A percentile compares a stretch with the other conserved stretches of the same genome.
phyloP scores from a whole-genome alignment of 2,329 filamentous ascomycete genomes.

The Thielaviopsis ethacetica region DNA sequence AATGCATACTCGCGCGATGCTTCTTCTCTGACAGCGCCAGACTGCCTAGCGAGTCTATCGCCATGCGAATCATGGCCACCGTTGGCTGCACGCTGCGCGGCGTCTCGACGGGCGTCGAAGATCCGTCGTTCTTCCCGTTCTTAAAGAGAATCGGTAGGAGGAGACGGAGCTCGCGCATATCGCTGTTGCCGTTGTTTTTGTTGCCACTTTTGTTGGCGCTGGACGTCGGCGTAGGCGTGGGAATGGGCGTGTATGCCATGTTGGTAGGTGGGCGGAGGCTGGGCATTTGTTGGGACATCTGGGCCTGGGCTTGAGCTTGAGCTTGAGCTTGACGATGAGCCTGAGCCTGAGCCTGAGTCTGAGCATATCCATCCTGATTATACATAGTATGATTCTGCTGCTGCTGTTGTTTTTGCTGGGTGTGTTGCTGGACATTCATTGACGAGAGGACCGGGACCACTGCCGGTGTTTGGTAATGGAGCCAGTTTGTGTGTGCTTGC shows the following conservation, averaged over 20 bases:
- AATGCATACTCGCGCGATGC: not conserved
- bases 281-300: not conserved
- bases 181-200: not conserved
- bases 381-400: too few relatives aligned
- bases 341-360: not conserved
- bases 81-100: not conserved
- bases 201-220: not conserved
- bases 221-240: not conserved
- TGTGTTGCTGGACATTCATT: too few relatives aligned
- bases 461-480: too few relatives aligned
- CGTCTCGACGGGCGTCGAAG: not conserved
- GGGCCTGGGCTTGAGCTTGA: not conserved
- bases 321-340: not conserved
- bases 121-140: not conserved
- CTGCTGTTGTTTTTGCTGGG: not conserved
- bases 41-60: constrained; percentile 1
- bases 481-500: too few relatives aligned
- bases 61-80: constrained; percentile 3
- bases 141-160: constrained; percentile 4
- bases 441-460: too few relatives aligned
- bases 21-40: not conserved
- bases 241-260: not conserved
- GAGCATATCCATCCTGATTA: not conserved
- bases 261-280: not conserved
- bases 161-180: constrained; percentile 1